These are phyloP conservation scores for Solanum hybrid DNA, from an alignment of 305 asterid species.

Conservation along the genomic window DNA sequence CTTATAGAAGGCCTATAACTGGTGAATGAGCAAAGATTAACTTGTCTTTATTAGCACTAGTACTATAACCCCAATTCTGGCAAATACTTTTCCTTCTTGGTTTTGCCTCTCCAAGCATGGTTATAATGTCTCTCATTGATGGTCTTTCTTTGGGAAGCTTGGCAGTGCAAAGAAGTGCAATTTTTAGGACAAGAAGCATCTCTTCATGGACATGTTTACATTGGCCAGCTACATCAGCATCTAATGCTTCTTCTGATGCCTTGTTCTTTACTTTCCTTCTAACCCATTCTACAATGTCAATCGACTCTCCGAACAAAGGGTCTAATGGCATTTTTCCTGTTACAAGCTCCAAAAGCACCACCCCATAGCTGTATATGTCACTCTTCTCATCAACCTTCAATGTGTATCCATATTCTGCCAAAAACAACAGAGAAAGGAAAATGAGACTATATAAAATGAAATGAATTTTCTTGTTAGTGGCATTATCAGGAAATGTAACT, in stretches of 20 bases:
- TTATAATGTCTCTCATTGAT: constrained; percentile 62
- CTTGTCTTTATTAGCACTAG: constrained; percentile 39
- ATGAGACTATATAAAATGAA: background rate
- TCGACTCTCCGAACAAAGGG: constrained; percentile 51
- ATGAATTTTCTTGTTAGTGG: background rate
- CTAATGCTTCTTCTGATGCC: constrained; percentile 28
- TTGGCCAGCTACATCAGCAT: constrained; percentile 48
- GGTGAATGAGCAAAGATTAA: constrained; percentile 69
- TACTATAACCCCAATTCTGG: constrained; percentile 42
- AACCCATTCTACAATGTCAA: constrained; percentile 67
- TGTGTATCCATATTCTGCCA: constrained; percentile 70
- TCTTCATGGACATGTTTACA: constrained; percentile 66
- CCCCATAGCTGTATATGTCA: constrained; percentile 76
- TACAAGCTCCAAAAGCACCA: constrained; percentile 66
- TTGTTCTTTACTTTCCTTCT: constrained; percentile 29
- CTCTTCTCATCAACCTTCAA: constrained; percentile 77
- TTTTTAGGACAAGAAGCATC: constrained; percentile 67
- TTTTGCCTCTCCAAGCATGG: constrained; percentile 85
- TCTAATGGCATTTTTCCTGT: constrained; percentile 60
- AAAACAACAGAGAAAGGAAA: background rate
- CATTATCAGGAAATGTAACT: background rate
- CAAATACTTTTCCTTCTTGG: constrained; percentile 73
- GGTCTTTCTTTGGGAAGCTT: constrained; percentile 77
- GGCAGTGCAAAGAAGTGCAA: constrained; percentile 66
- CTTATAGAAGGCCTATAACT: constrained; percentile 59